phyloP scores from a whole-genome alignment of 805 yeast species.

The Wickerhamomyces sydowiorum region DNA sequence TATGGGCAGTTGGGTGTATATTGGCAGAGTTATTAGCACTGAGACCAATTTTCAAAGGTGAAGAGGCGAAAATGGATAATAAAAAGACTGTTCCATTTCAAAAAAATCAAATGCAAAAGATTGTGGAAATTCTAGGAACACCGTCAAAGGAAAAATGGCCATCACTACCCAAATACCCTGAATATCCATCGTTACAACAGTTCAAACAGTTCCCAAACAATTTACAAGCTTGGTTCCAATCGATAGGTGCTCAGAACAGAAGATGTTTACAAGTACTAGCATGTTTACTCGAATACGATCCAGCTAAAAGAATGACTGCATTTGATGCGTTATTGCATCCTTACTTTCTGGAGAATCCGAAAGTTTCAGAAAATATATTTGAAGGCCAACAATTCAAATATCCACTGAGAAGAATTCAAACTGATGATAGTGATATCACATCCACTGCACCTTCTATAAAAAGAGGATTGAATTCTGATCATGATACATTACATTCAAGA shows the following conservation, averaged over 20 bases:
- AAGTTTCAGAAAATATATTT: slow-evolving; percentile 72
- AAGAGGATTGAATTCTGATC: slow-evolving; percentile 19
- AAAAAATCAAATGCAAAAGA: slow-evolving; percentile 84
- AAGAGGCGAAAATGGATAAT: slow-evolving; percentile 93
- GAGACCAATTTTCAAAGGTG: slow-evolving; percentile 94
- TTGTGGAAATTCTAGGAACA: slow-evolving; percentile 88
- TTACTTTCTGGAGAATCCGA: slow-evolving; percentile 69
- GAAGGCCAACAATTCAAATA: slow-evolving; percentile 68
- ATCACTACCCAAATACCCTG: slow-evolving; percentile 74
- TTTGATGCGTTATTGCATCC: slow-evolving; percentile 68
- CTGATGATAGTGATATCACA: slow-evolving; percentile 78
- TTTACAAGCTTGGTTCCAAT: slow-evolving; percentile 78
- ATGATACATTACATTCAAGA: slow-evolving; percentile 17
- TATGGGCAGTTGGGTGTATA: slow-evolving; percentile 96
- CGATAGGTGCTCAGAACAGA: slow-evolving; percentile 70
- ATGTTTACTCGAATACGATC: slow-evolving; percentile 75
- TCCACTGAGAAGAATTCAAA: slow-evolving; percentile 81
- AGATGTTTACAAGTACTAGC: slow-evolving; percentile 61
- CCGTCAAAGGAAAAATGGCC: slow-evolving; percentile 83
- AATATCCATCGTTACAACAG: slow-evolving; percentile 57
- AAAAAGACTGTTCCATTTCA: slow-evolving; percentile 94
- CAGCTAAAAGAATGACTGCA: slow-evolving; percentile 74
- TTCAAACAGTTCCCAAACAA: slow-evolving; percentile 58
- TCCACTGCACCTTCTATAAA: slow-evolving; percentile 25
- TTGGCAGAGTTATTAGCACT: slow-evolving; percentile 85